Conservation (phyloP, 352 stramenopile species). For the Pythium grandisporangium region DNA sequence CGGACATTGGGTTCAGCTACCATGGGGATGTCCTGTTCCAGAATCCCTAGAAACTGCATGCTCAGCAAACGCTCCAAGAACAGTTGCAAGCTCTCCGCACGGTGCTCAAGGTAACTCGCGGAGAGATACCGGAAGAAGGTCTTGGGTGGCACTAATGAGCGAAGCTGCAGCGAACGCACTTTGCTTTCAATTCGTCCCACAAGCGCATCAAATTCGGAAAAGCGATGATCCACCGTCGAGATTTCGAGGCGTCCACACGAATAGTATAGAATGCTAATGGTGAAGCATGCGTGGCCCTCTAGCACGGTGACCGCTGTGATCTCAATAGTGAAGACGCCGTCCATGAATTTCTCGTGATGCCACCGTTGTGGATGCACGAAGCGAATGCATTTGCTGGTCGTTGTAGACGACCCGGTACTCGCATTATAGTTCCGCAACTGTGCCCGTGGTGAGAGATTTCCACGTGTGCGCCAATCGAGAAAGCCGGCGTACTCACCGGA, state of each 20-base stretch:
- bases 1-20: slow-evolving; percentile 56
- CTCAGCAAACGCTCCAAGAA: slow-evolving; percentile 55
- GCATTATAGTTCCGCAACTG: neutral
- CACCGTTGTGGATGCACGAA: slow-evolving; percentile 49
- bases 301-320: slow-evolving; percentile 43
- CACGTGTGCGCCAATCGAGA: no score
- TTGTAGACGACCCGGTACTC: neutral
- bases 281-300: slow-evolving; percentile 38
- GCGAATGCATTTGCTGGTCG: slow-evolving; percentile 34
- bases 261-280: slow-evolving; percentile 57
- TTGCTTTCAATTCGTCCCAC: slow-evolving; percentile 44
- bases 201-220: slow-evolving; percentile 59
- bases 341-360: slow-evolving; percentile 23
- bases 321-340: slow-evolving; percentile 64
- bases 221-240: slow-evolving; percentile 47
- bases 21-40: slow-evolving; percentile 63
- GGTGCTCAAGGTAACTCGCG: slow-evolving; percentile 45
- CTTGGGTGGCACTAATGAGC: slow-evolving; percentile 53
- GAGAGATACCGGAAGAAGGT: slow-evolving; percentile 59
- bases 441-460: no score
- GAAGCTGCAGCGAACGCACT: slow-evolving; percentile 31
- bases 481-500: no score
- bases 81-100: slow-evolving; percentile 41
- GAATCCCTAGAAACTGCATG: slow-evolving; percentile 46
- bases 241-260: slow-evolving; percentile 24